Conservation (phyloP, 2,329 filamentous ascomycete species). For the Nothopassalora personata region DNA sequence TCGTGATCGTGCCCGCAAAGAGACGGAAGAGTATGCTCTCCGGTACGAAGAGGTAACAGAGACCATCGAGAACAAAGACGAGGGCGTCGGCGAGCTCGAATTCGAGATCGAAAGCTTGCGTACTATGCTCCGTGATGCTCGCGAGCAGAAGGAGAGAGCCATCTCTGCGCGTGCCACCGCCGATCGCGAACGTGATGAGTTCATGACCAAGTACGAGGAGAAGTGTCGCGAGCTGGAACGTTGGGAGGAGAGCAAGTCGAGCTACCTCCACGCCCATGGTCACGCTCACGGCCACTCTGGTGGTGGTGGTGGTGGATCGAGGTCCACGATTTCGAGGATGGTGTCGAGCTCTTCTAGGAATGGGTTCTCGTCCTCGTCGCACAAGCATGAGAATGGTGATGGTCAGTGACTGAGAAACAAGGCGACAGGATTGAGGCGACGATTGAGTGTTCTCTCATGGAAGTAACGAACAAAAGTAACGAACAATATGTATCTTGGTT, state of each 20-base stretch:
- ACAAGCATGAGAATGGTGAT: conserved; percentile 4
- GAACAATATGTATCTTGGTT: not conserved
- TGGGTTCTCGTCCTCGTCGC: not conserved
- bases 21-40: conserved; percentile 22
- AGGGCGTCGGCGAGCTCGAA: conserved; percentile 24
- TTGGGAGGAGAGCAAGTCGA: conserved; percentile 19
- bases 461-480: not conserved
- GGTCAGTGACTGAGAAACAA: not conserved
- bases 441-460: not conserved
- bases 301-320: not conserved
- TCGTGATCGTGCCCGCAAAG: conserved; percentile 22
- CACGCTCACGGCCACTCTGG: conserved; percentile 1
- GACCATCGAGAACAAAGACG: conserved; percentile 21
- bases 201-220: conserved; percentile 20
- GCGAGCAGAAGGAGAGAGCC: conserved; percentile 30
- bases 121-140: conserved; percentile 24
- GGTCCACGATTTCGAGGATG: not conserved
- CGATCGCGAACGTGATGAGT: conserved; percentile 26
- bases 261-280: conserved; percentile 12
- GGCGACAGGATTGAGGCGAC: not conserved
- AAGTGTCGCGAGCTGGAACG: conserved; percentile 28
- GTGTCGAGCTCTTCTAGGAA: conserved; percentile 2
- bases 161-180: conserved; percentile 26
- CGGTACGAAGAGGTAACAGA: conserved; percentile 25
- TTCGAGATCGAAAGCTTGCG: conserved; percentile 29